Conservation (phyloP, 2,329 filamentous ascomycete genomes). For the Colletotrichum lini region DNA sequence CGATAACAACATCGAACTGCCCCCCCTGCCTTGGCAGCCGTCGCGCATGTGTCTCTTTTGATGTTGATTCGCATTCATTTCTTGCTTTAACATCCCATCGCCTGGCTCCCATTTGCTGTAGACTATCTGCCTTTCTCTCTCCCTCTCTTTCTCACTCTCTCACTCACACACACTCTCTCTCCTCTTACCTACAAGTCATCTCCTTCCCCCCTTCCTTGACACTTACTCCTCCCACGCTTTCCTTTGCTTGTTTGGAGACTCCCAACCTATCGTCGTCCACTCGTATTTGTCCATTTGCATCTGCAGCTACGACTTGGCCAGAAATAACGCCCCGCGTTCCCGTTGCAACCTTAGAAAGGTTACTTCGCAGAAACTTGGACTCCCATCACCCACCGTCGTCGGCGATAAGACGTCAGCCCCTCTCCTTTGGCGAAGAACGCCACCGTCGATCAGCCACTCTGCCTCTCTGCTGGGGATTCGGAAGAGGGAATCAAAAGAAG, state of each 20-base stretch:
- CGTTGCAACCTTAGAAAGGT: slow-evolving; percentile 18
- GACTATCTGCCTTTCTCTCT: neutral
- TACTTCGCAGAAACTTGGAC: slow-evolving; percentile 31
- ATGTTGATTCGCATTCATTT: slow-evolving; percentile 34
- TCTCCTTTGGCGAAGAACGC: slow-evolving; percentile 5
- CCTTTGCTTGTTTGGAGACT: neutral
- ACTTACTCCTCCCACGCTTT: neutral
- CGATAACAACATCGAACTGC: slow-evolving; percentile 29
- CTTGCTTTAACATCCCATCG: slow-evolving; percentile 37
- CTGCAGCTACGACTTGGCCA: slow-evolving; percentile 17
- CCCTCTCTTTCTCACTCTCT: neutral
- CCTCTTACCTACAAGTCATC: slow-evolving; percentile 6
- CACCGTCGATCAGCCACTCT: slow-evolving; percentile 29
- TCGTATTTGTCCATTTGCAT: neutral
- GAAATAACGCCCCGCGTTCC: neutral
- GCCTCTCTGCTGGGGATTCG: neutral
- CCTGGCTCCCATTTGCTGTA: slow-evolving; percentile 28
- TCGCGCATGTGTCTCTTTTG: slow-evolving; percentile 27
- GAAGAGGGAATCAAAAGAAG: no score
- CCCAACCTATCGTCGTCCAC: neutral
- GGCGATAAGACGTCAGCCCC: slow-evolving; percentile 35
- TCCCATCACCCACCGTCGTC: slow-evolving; percentile 3
- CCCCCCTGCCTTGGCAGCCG: slow-evolving; percentile 39
- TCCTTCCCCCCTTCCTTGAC: slow-evolving; percentile 6
- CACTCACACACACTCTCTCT: neutral